phyloP scores from a whole-genome alignment of 129 eudicot species.

The Tanacetum coccineum region DNA sequence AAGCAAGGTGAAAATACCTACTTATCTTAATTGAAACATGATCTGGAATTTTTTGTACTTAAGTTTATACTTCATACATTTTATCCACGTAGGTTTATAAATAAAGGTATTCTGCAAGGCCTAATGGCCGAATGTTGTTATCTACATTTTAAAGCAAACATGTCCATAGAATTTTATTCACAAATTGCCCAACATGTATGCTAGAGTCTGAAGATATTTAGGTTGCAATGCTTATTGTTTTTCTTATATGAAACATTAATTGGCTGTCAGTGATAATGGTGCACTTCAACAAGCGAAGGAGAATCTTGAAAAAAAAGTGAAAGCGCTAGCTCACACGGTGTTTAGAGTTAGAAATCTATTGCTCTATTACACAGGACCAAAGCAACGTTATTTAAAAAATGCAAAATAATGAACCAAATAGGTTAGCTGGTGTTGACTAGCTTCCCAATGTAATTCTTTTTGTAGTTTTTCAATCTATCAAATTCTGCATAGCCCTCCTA shows the following conservation, averaged over 20 bases:
- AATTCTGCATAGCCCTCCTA: no score
- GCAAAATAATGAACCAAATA: no score
- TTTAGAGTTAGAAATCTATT: conserved; percentile 69
- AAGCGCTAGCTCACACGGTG: conserved; percentile 80
- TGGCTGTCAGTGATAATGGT: conserved; percentile 35
- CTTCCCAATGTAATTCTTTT: neutral
- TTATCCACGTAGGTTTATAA: no score
- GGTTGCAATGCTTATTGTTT: neutral
- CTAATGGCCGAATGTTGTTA: neutral
- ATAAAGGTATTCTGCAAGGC: neutral
- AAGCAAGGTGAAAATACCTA: no score
- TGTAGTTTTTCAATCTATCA: no score
- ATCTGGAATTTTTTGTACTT: no score
- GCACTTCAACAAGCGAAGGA: conserved; percentile 80
- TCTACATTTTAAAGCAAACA: conserved; percentile 10
- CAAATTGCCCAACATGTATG: neutral
- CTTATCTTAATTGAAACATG: no score
- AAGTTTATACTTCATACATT: no score
- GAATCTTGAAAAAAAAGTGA: conserved; percentile 76
- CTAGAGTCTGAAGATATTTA: conserved; percentile 4
- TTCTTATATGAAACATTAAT: no score
- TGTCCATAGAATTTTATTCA: neutral
- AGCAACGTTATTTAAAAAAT: no score
- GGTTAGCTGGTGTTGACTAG: no score
- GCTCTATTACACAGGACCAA: no score